Percentiles rank a stretch among this genome's conserved stretches.
These are phyloP conservation scores for Gastrolobium villosum DNA, from an alignment of 306 rosid genomes.

Conservation along the genomic window DNA sequence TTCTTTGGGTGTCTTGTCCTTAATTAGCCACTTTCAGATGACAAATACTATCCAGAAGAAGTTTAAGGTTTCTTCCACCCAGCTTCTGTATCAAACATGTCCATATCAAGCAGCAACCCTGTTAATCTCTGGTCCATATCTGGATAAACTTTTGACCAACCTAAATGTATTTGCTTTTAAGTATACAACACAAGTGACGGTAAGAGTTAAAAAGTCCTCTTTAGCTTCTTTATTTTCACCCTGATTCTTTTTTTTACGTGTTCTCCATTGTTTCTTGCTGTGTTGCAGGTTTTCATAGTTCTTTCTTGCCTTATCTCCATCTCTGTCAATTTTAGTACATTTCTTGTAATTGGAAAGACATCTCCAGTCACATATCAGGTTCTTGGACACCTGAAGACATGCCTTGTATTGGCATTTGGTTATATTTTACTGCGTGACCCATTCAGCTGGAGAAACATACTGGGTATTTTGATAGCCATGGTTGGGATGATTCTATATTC, in stretches of 20 bases:
- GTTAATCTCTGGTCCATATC: constrained; percentile 87
- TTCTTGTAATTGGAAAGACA: constrained; percentile 95
- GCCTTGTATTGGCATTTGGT: constrained; percentile 92
- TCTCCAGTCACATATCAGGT: constrained; percentile 98
- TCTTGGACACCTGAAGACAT: constrained; percentile 96
- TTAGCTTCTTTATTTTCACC: not conserved
- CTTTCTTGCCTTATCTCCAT: constrained; percentile 94
- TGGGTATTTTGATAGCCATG: constrained; percentile 84
- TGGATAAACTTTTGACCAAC: constrained; percentile 80
- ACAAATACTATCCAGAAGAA: constrained; percentile 97
- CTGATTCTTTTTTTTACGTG: not conserved
- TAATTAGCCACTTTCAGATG: constrained; percentile 82
- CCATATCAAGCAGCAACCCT: constrained; percentile 91
- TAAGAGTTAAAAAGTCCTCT: constrained; percentile 57
- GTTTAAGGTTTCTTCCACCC: constrained; percentile 96
- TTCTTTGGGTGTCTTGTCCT: constrained; percentile 53
- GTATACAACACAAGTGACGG: constrained; percentile 93
- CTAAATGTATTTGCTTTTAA: constrained; percentile 86
- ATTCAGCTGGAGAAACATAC: constrained; percentile 90
- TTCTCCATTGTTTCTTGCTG: constrained; percentile 37
- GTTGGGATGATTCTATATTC: constrained; percentile 92
- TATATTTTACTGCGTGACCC: constrained; percentile 89
- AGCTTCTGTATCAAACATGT: constrained; percentile 92
- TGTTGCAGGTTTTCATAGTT: constrained; percentile 77
- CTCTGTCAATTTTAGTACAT: constrained; percentile 96